Base-by-base conservation (phyloP, 805 yeast genomes). In the Suhomyces sp. region DNA sequence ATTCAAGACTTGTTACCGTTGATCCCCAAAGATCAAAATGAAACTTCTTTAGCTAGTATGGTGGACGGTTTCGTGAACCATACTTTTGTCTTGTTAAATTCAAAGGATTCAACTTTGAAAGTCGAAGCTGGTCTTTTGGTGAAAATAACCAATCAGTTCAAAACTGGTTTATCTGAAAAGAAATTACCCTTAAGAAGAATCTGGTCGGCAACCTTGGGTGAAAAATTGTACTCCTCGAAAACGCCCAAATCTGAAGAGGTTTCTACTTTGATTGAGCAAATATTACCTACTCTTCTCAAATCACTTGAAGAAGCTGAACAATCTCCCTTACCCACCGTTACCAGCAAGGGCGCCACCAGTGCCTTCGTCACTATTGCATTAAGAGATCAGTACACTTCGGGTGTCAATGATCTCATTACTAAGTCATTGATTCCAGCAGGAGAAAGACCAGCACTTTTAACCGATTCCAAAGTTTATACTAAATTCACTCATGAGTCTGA, bases 1-100 rank as follows among this genome's bases (percentile, higher is more conserved):
- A 54, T 74, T 2, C 50, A 60, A 1, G 68, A 60, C 0, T 51
- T 87, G 22, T 43, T 70, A 1, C 68, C 82, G 2, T 60, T 79
- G n/a, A 65, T 83, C 3, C 35, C 74, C 0, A 88, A 85, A 47
- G 98, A 91, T 49, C 76, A 79, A 29, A 86, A 88, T 47, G 98
- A 91, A 51, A 12, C 44, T 1, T 76, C 85, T 0, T 64, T 88
- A 25, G 39, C 62, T 3, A 61, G 67, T 3, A 63, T 79, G 38
- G 63, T 82, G 5, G 54, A 59, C 6, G 72, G 83, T 0, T 70
- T 78, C 35, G 67, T 79, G 25, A 42, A 44, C 2, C 79, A 76
- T 43, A 63, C 72, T 17, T 49, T 70, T 8, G 56, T 51, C 3
- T 16, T 38, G 6, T 14, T 39, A 18, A 37, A 35, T 4, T 19